Base-by-base conservation (phyloP, 2,329 filamentous ascomycete species). In the Mollisia scopiformis region DNA sequence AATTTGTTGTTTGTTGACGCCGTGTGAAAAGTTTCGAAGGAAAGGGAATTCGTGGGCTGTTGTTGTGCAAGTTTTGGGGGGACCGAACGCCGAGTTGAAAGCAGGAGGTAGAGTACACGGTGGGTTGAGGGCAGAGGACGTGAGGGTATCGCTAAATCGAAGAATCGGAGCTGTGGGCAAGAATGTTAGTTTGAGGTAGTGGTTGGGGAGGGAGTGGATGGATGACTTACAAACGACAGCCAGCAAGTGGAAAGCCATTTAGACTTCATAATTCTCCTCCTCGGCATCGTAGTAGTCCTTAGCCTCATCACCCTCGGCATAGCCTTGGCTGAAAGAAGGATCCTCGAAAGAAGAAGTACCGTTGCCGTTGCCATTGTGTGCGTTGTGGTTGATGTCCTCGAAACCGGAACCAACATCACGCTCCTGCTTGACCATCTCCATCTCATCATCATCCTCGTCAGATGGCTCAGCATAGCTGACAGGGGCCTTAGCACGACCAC, bases 211-310 rank as follows among this genome's bases (percentile, higher is more conserved):
- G n/a, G n/a, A n/a, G n/a, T n/a, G n/a, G n/a, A n/a, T n/a, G n/a
- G n/a, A n/a, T n/a, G 37, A 28, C 16, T 3, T 25, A 28, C 43
- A 6, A 28, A 25, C 39, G 25, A 58, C 28, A 21, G 31, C 21
- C 43, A 25, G 43, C 25, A 28, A 41, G 13, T 6, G 2, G n/a
- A n/a, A 27, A 31, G 16, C 23, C 2, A 31, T 43, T 21, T 52
- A 52, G 6, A 58, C 58, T 27, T 62, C 62, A n/a, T 64, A n/a
- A n/a, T n/a, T 53, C 2, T 59, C 59, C 7, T 47, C 57, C 13
- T 60, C 59, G 19, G 39, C 61, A 11, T 58, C 62, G 5, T 50
- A 47, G 11, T 41, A 51, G n/a, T 46, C 43, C 2, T 43, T 19
- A 1, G 30, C 31, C 8, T 61, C 23, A 31, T 58, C 57, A 10